These are phyloP conservation scores for Basidiobolus heterosporus DNA, from an alignment of 371 early-diverging fungal genomes.

Conservation along the genomic window DNA sequence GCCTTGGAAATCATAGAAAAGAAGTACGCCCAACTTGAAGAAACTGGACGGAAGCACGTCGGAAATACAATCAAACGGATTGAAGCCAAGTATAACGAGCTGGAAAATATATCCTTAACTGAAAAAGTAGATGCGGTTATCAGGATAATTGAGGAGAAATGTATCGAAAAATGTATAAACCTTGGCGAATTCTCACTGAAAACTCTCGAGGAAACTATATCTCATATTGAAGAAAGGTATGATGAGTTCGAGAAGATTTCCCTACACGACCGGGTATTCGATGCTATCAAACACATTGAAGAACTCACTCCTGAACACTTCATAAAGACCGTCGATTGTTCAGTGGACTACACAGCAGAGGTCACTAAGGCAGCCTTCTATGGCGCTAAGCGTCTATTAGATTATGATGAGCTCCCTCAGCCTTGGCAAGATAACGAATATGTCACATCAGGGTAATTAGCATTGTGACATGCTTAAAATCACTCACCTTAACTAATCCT, in stretches of 20 bases:
- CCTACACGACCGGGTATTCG: constrained; percentile 15
- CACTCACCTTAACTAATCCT: background rate
- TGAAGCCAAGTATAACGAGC: constrained; percentile 12
- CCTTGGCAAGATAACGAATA: constrained; percentile 52
- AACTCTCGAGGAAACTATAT: too few species aligned
- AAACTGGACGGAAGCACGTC: too few species aligned
- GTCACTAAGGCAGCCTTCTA: constrained; percentile 29
- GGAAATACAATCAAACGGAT: background rate
- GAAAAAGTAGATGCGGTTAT: constrained; percentile 15
- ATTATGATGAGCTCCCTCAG: constrained; percentile 38
- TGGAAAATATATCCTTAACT: constrained; percentile 13
- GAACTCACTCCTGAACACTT: constrained; percentile 12
- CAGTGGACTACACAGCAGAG: constrained; percentile 12
- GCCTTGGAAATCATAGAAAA: constrained; percentile 14
- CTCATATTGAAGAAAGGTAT: constrained; percentile 10
- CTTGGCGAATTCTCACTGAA: too few species aligned
- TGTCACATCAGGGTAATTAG: constrained; percentile 10
- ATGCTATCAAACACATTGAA: constrained; percentile 11
- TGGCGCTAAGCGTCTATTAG: constrained; percentile 35
- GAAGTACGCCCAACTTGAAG: constrained; percentile 6
- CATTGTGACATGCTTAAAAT: background rate
- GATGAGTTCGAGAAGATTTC: constrained; percentile 16
- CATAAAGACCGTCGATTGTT: constrained; percentile 18
- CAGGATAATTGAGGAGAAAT: constrained; percentile 5
- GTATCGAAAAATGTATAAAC: too few species aligned